Percentiles rank a stretch among this genome's conserved stretches.
Conservation (phyloP, 2,329 filamentous ascomycete species). For the Tympanopsis confertula region DNA sequence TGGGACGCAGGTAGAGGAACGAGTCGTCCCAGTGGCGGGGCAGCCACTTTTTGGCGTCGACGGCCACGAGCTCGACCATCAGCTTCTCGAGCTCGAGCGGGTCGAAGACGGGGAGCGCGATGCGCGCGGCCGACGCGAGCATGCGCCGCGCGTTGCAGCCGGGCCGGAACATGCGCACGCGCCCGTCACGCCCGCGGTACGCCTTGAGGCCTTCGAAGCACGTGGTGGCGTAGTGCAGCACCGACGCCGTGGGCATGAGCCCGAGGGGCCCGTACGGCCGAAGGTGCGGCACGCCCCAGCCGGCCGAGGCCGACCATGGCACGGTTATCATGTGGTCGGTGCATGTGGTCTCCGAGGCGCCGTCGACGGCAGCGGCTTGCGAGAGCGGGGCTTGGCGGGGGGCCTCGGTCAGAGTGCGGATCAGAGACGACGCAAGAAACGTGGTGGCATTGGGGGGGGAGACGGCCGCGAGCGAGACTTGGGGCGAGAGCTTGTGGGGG, state of each 20-base stretch:
- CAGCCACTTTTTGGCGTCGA: constrained; percentile 70
- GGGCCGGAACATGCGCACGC: constrained; percentile 68
- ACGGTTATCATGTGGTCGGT: constrained; percentile 85
- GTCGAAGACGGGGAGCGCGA: constrained; percentile 65
- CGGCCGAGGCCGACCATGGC: constrained; percentile 49
- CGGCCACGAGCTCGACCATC: constrained; percentile 57
- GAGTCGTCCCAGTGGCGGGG: constrained; percentile 54
- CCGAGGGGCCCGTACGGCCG: constrained; percentile 66
- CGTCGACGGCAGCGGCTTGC: constrained; percentile 29
- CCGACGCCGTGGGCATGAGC: constrained; percentile 70
- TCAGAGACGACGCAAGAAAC: constrained; percentile 52
- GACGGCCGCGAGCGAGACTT: background rate
- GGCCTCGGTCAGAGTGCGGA: constrained; percentile 35
- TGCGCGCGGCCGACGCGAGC: constrained; percentile 46
- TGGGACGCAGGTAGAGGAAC: constrained; percentile 78
- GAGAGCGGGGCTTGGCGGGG: constrained; percentile 38
- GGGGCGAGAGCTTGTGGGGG: too few relatives aligned
- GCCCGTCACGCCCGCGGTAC: constrained; percentile 68
- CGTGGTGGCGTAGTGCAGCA: constrained; percentile 80
- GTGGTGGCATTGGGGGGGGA: constrained; percentile 23
- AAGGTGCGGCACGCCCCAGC: constrained; percentile 66
- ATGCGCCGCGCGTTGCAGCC: constrained; percentile 60
- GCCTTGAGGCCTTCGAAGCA: constrained; percentile 81
- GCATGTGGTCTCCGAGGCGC: constrained; percentile 39
- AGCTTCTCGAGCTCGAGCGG: constrained; percentile 63